Evolutionary conservation across 2,329 filamentous ascomycete genomes (phyloP).

Genomic region (Metarhizium humberi): DNA sequence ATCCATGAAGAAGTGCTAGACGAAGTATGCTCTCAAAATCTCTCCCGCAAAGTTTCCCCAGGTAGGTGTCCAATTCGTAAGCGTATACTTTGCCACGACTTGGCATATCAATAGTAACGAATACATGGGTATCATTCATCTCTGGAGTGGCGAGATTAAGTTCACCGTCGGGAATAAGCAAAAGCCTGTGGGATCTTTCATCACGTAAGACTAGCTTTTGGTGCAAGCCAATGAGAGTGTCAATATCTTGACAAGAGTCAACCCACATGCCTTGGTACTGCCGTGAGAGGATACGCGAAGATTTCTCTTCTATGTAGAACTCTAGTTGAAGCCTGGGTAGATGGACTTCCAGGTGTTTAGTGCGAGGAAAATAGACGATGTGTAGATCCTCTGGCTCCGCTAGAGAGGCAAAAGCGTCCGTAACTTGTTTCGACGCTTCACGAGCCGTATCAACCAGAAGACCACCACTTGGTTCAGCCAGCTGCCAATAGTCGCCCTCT

Average conservation of each 20-base stretch:
- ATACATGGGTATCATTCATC: not conserved
- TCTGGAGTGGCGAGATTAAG: constrained; percentile 9
- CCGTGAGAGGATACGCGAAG: constrained; percentile 27
- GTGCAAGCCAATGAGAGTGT: constrained; percentile 37
- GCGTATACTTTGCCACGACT: constrained; percentile 18
- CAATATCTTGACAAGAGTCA: constrained; percentile 34
- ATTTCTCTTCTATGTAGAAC: constrained; percentile 28
- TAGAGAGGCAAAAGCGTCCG: not conserved
- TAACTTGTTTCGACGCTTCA: not conserved
- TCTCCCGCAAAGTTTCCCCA: constrained; percentile 40
- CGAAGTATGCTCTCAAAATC: constrained; percentile 40
- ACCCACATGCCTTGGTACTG: constrained; percentile 42
- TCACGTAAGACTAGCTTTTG: constrained; percentile 37
- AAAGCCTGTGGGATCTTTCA: constrained; percentile 16
- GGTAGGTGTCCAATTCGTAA: constrained; percentile 35
- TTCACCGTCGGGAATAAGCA: constrained; percentile 31
- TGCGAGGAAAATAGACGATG: not conserved
- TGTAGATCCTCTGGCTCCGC: not conserved
- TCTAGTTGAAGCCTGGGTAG: constrained; percentile 37
- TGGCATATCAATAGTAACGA: constrained; percentile 22
- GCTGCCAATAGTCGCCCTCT: not conserved
- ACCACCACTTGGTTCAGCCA: not conserved
- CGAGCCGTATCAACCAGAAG: not conserved
- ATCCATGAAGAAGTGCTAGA: constrained; percentile 39
- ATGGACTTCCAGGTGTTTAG: constrained; percentile 24